A percentile compares a stretch with the other conserved stretches of the same genome.
phyloP scores from a whole-genome alignment of 306 rosid genomes.

The Vigna trinervia region DNA sequence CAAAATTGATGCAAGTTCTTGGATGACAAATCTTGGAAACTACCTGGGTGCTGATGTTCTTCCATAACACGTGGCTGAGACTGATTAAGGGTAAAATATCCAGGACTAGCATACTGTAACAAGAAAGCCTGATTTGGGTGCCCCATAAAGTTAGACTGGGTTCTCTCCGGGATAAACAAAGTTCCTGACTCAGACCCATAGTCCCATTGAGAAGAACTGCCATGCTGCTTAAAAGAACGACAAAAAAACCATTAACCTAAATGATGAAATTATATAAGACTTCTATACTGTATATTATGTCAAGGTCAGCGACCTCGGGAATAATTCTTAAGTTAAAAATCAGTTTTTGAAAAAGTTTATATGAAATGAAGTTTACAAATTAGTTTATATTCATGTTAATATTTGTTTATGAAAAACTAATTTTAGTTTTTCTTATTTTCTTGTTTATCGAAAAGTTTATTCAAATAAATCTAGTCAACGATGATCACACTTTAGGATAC shows the following conservation, averaged over 20 bases:
- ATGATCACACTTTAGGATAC: background rate
- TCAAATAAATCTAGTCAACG: background rate
- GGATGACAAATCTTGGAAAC: slow-evolving; percentile 45
- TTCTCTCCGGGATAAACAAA: slow-evolving; percentile 37
- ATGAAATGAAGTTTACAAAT: too few relatives aligned
- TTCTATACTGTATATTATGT: background rate
- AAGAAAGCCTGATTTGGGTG: slow-evolving; percentile 43
- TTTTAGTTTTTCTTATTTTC: too few relatives aligned
- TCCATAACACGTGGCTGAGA: slow-evolving; percentile 43
- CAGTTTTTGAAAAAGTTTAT: too few relatives aligned
- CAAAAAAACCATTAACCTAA: slow-evolving; percentile 7
- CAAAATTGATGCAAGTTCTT: slow-evolving; percentile 57
- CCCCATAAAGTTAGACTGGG: slow-evolving; percentile 45
- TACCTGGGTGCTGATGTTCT: slow-evolving; percentile 50
- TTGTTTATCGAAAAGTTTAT: too few relatives aligned
- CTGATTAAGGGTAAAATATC: slow-evolving; percentile 39
- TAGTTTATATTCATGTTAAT: too few relatives aligned
- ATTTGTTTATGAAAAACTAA: too few relatives aligned
- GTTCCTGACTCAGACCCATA: slow-evolving; percentile 46
- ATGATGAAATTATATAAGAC: background rate
- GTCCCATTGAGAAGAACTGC: slow-evolving; percentile 42
- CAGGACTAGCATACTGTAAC: slow-evolving; percentile 46
- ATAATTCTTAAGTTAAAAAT: too few relatives aligned
- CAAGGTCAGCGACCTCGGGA: background rate
- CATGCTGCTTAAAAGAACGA: slow-evolving; percentile 42